Conservation (phyloP, 2,329 filamentous ascomycete genomes). For the Talaromyces marneffei region DNA sequence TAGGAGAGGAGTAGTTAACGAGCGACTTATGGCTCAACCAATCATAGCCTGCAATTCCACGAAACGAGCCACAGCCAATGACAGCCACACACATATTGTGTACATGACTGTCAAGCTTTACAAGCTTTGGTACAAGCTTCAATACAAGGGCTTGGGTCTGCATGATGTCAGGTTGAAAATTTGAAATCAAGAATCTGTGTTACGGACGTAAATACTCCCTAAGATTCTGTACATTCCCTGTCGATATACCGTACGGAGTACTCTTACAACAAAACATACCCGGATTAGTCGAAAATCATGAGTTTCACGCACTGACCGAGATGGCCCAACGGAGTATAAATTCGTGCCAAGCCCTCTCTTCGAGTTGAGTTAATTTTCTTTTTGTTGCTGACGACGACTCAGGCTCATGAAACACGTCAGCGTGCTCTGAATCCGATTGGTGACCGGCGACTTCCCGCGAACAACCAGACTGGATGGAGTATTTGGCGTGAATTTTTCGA, state of each 20-base stretch:
- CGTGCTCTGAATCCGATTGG: neutral
- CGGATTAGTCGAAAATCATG: neutral
- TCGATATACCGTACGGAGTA: too few species aligned
- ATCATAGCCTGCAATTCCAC: neutral
- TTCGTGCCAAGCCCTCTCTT: neutral
- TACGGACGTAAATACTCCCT: too few species aligned
- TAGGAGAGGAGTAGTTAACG: too few species aligned
- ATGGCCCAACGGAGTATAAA: neutral
- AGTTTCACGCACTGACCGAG: neutral
- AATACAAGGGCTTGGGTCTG: neutral
- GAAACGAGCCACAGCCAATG: neutral
- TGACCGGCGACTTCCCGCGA: neutral
- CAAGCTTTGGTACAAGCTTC: neutral
- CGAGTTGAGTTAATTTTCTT: neutral
- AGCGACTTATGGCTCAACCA: too few species aligned
- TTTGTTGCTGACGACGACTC: neutral
- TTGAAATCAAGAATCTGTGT: neutral
- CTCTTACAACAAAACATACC: neutral
- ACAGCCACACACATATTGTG: neutral
- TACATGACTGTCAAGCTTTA: neutral
- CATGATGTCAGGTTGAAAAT: neutral
- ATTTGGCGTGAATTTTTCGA: neutral
- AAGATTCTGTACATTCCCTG: neutral
- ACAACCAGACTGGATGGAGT: neutral
- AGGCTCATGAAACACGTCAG: neutral